A percentile compares a stretch with the other conserved stretches of the same genome.
Evolutionary conservation across 2,329 filamentous ascomycete species (phyloP).

Genomic region (Aspergillus sp.): DNA sequence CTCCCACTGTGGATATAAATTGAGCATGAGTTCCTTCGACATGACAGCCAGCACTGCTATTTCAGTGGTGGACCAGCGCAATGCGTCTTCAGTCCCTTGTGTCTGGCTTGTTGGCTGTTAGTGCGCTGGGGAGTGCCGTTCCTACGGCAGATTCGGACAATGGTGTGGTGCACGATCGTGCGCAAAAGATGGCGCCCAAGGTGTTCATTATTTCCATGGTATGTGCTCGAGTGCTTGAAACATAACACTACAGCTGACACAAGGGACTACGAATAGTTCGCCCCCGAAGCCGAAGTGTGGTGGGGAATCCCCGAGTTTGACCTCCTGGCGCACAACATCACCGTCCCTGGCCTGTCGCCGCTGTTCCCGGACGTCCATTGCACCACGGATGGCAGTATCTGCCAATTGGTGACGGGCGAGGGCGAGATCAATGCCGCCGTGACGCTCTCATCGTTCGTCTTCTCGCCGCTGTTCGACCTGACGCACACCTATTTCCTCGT

Average conservation of each 20-base stretch:
- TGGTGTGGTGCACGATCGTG: neutral
- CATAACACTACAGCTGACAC: too few relatives aligned
- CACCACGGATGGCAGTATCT: conserved; percentile 52
- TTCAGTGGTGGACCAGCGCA: neutral
- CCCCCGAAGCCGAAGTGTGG: conserved; percentile 55
- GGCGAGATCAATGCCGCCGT: conserved; percentile 67
- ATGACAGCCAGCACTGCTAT: too few relatives aligned
- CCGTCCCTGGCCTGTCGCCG: conserved; percentile 56
- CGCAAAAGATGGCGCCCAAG: conserved; percentile 27
- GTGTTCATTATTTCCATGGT: conserved; percentile 39
- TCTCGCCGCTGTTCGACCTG: conserved; percentile 57
- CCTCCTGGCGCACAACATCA: conserved; percentile 50
- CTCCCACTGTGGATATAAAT: too few relatives aligned
- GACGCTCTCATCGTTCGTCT: conserved; percentile 55
- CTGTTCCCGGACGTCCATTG: conserved; percentile 59
- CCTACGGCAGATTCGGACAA: neutral
- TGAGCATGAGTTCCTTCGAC: neutral
- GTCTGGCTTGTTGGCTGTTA: conserved; percentile 7
- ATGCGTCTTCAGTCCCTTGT: neutral
- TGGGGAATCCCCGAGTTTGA: conserved; percentile 49
- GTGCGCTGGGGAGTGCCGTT: conserved; percentile 5
- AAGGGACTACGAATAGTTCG: conserved; percentile 41
- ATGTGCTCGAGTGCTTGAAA: conserved; percentile 2
- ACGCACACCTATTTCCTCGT: conserved; percentile 61
- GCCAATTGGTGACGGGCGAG: conserved; percentile 61